Base-by-base conservation (phyloP, 164 flowering plant genomes). In the Annona cherimola region DNA sequence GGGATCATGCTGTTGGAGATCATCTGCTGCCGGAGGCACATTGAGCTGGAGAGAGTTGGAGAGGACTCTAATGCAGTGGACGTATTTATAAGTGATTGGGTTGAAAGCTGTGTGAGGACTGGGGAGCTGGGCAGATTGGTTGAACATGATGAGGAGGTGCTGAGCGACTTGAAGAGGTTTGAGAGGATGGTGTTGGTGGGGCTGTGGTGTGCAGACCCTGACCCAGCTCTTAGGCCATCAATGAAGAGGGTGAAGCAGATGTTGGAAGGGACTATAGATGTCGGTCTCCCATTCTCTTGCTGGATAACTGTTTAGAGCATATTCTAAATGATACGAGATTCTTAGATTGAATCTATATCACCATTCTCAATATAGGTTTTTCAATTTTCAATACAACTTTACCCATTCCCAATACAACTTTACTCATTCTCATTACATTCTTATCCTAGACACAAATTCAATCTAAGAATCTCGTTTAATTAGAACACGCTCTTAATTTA, bases 131-230 rank as follows among this genome's bases (percentile, higher is more conserved):
- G 11, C 41, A 16, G 16, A 3, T 64, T 43, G 43, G 71, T 79
- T 18, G 69, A 70, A 45, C 65, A 63, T 9, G 81, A 76, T 7
- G 69, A 61, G 11, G 74, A 50, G 2, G 75, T 76, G 3, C 7
- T 61, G 35, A 39, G 55, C 55, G 76, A 79, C 19, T 42, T 46
- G 35, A 62, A 40, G 60, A 63, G 39, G 65, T 35, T 84, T 44
- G 81, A 74, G 62, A 81, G 73, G 70, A 71, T 79, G 63, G 82
- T 81, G 62, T 78, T 66, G 83, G 65, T 82, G 11, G 86, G 4
- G 7, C 3, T 83, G 2, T 85, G 85, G 85, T 85, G 86, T 67
- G 78, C 79, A 67, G 82, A 83, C 45, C 86, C 82, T 12, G 78
- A 83, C 43, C 81, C 85, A 3, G 67, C 71, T 35, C 57, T 76